phyloP scores from a whole-genome alignment of 1,139 yeast species.

The Scheffersomyces quercinus region DNA sequence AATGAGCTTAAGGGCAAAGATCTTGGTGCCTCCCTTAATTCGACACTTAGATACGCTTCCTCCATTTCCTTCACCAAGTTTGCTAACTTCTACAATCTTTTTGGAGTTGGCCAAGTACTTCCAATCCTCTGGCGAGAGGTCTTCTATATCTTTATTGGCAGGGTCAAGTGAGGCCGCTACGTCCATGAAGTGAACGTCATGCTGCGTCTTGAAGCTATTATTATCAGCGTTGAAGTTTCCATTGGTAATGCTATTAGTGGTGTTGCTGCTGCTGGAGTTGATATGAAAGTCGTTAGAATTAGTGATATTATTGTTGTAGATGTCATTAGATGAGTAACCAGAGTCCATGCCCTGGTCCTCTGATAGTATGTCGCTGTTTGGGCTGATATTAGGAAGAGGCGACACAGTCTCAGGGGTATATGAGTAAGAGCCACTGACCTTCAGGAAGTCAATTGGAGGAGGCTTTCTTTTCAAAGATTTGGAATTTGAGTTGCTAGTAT shows the following conservation, averaged over 20 bases:
- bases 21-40: slow-evolving; percentile 36
- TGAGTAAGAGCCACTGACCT: slow-evolving; percentile 32
- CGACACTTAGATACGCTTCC: slow-evolving; percentile 85
- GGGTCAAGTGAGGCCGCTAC: slow-evolving; percentile 1
- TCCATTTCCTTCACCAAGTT: slow-evolving; percentile 92
- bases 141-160: slow-evolving; percentile 35
- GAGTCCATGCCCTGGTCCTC: not conserved
- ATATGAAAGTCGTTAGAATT: not conserved
- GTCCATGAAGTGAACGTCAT: not conserved
- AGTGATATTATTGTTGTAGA: not conserved
- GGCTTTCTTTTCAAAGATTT: slow-evolving; percentile 38
- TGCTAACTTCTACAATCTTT: slow-evolving; percentile 61
- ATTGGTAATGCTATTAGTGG: not conserved
- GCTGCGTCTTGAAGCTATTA: not conserved
- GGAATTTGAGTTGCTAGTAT: slow-evolving; percentile 10
- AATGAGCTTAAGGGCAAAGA: slow-evolving; percentile 87
- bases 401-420: slow-evolving; percentile 10
- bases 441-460: slow-evolving; percentile 45
- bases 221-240: not conserved
- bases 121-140: slow-evolving; percentile 81
- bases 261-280: not conserved
- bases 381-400: slow-evolving; percentile 2
- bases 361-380: not conserved
- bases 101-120: slow-evolving; percentile 56
- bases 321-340: not conserved